phyloP scores from a whole-genome alignment of 176 grass and related monocot genomes.

The Hordeum marinum region DNA sequence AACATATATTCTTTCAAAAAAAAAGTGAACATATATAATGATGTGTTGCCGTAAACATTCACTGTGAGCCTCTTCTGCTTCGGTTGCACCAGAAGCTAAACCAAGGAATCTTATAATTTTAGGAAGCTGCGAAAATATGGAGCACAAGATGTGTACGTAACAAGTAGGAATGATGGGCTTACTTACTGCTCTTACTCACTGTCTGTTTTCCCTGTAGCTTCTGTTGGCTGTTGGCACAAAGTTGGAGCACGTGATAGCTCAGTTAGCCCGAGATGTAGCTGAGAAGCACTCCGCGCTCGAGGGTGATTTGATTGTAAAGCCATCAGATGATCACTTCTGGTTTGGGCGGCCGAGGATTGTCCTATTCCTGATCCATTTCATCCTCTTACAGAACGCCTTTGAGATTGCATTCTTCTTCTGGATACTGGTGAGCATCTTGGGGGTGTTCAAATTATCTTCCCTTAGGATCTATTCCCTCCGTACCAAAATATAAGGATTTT shows the following conservation, averaged over 20 bases:
- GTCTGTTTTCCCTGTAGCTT: conserved; percentile 39
- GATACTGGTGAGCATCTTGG: conserved; percentile 61
- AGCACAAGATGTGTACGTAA: neutral
- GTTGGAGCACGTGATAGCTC: conserved; percentile 76
- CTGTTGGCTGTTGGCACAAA: conserved; percentile 83
- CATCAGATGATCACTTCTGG: conserved; percentile 89
- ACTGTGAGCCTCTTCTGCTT: conserved; percentile 1
- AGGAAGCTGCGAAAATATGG: neutral
- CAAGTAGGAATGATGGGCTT: neutral
- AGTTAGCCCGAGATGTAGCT: conserved; percentile 76
- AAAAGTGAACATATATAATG: too few species aligned
- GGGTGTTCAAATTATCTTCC: neutral
- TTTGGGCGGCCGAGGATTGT: conserved; percentile 50
- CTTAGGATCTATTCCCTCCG: neutral
- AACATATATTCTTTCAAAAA: too few species aligned
- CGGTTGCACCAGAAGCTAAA: neutral
- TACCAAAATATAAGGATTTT: too few species aligned
- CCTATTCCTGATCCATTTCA: conserved; percentile 80
- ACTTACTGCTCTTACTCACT: neutral
- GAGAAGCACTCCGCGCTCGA: conserved; percentile 62
- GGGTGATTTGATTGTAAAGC: conserved; percentile 77
- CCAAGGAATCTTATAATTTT: neutral
- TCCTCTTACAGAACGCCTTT: too few species aligned
- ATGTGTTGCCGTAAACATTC: neutral
- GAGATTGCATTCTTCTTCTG: too few species aligned